Percentiles rank a stretch among this genome's conserved stretches.
Evolutionary conservation across 2,329 filamentous ascomycete genomes (phyloP).

Genomic region (Pseudocercospora crystallina): DNA sequence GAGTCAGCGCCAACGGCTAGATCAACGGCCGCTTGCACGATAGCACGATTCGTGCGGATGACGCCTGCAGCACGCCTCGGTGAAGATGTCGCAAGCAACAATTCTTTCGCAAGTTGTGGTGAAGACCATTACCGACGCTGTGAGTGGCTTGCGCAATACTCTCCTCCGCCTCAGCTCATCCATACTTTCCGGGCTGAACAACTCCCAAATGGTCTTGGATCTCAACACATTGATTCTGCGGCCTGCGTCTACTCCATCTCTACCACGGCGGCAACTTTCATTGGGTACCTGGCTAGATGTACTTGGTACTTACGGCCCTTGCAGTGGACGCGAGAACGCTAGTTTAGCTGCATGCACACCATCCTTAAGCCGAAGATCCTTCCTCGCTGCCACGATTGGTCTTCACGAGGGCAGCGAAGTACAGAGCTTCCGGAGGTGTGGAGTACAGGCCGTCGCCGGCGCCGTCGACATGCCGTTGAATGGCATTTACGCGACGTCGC

Average conservation of each 20-base stretch:
- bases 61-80: no score
- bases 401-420: conserved; percentile 8
- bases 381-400: conserved; percentile 11
- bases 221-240: background rate
- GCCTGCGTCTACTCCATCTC: conserved; percentile 1
- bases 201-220: no score
- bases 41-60: no score
- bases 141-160: no score
- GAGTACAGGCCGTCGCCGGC: conserved; percentile 18
- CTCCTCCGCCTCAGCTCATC: no score
- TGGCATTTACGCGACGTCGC: conserved; percentile 14
- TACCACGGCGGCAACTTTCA: conserved; percentile 13
- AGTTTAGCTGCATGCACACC: conserved; percentile 25
- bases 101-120: no score
- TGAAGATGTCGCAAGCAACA: no score
- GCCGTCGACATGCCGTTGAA: conserved; percentile 7
- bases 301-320: conserved; percentile 24
- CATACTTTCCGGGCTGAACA: no score
- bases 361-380: conserved; percentile 24
- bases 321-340: conserved; percentile 22
- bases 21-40: no score
- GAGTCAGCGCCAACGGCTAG: background rate
- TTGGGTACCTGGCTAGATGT: conserved; percentile 25
- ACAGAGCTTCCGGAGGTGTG: conserved; percentile 13
- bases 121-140: no score